A percentile compares a stretch with the other conserved stretches of the same genome.
Conservation (phyloP, 2,329 filamentous ascomycete genomes). For the Colletotrichum sublineola region DNA sequence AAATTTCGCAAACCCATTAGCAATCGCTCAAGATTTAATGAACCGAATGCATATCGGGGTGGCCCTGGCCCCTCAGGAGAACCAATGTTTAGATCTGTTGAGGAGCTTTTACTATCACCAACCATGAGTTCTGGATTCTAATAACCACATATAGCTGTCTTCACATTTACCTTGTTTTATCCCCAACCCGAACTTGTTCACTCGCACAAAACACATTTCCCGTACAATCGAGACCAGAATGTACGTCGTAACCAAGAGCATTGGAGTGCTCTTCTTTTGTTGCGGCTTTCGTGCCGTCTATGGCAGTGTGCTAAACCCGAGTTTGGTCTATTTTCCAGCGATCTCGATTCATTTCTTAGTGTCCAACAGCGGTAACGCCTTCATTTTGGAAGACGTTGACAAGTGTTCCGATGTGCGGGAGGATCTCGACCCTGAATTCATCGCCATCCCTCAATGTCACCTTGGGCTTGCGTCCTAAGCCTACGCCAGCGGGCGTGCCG, state of each 20-base stretch:
- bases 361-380: slow-evolving; percentile 3
- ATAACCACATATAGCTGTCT: neutral
- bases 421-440: slow-evolving; percentile 59
- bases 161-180: neutral
- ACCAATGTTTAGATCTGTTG: neutral
- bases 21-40: neutral
- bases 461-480: slow-evolving; percentile 54
- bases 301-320: too few species aligned
- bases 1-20: neutral
- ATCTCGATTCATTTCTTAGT: neutral
- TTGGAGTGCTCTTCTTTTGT: neutral
- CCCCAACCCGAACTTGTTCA: neutral
- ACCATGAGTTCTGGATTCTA: neutral
- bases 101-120: too few species aligned
- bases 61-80: neutral
- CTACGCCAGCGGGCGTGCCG: slow-evolving; percentile 58
- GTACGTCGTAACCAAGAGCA: too few species aligned
- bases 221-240: neutral
- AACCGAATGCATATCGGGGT: neutral
- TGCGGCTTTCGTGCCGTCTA: neutral
- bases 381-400: slow-evolving; percentile 48
- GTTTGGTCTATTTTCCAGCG: too few species aligned
- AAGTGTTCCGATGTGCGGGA: slow-evolving; percentile 58
- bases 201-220: neutral
- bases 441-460: slow-evolving; percentile 55